phyloP scores from a whole-genome alignment of 2,329 filamentous ascomycete genomes.

The Aspergillus eucalypticola region DNA sequence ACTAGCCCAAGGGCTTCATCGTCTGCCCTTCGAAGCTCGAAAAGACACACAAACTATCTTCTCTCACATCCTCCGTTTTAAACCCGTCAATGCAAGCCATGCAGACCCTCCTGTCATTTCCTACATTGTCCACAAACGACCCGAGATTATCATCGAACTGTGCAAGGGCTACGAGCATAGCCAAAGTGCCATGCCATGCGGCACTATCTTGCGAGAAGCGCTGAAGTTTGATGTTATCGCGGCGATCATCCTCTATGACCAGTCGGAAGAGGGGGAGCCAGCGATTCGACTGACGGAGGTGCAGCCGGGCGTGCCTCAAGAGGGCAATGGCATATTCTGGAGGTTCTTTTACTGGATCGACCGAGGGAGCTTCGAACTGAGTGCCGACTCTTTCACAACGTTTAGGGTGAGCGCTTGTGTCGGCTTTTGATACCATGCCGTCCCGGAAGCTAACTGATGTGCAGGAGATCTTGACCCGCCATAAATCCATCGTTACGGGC shows the following conservation, averaged over 20 bases:
- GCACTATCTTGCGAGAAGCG: slow-evolving; percentile 84
- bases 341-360: slow-evolving; percentile 97
- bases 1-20: slow-evolving; percentile 78
- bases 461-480: slow-evolving; percentile 88
- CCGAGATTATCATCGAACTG: slow-evolving; percentile 82
- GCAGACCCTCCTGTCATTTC: slow-evolving; percentile 82
- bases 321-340: slow-evolving; percentile 88
- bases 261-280: slow-evolving; percentile 72
- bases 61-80: slow-evolving; percentile 90
- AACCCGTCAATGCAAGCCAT: slow-evolving; percentile 64
- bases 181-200: slow-evolving; percentile 88
- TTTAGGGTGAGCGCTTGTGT: slow-evolving; percentile 68
- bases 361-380: slow-evolving; percentile 92
- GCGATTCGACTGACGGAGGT: slow-evolving; percentile 76
- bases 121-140: slow-evolving; percentile 82
- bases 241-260: slow-evolving; percentile 88
- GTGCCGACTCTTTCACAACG: slow-evolving; percentile 95
- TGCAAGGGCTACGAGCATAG: slow-evolving; percentile 87
- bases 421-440: neutral
- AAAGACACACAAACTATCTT: slow-evolving; percentile 97
- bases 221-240: slow-evolving; percentile 89
- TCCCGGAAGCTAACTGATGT: slow-evolving; percentile 12
- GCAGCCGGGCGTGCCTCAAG: slow-evolving; percentile 72
- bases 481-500: slow-evolving; percentile 85
- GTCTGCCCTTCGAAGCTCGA: slow-evolving; percentile 89